phyloP scores from a whole-genome alignment of 805 yeast species.

The Blastobotrys americana region DNA sequence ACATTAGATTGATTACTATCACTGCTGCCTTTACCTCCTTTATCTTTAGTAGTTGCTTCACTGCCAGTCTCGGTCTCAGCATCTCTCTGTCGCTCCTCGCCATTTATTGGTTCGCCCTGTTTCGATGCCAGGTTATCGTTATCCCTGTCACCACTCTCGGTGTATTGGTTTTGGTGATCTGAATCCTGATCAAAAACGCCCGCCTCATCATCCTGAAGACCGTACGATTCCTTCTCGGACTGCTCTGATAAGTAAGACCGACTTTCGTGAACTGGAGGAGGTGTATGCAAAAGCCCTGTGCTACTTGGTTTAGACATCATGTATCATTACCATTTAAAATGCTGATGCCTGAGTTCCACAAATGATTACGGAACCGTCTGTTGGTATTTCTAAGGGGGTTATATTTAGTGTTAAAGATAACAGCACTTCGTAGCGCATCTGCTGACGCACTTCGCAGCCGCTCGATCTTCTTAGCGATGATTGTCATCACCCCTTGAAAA shows the following conservation, averaged over 20 bases:
- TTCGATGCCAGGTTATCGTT: background rate
- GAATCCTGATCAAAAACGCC: background rate
- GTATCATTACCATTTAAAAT: background rate
- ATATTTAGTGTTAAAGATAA: background rate
- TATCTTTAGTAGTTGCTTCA: background rate
- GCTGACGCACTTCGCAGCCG: background rate
- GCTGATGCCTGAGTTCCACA: background rate
- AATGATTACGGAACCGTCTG: too few species aligned
- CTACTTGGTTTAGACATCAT: background rate
- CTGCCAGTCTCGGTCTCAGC: background rate
- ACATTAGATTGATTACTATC: slow-evolving; percentile 3
- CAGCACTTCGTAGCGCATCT: background rate
- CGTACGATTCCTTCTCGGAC: slow-evolving; percentile 18
- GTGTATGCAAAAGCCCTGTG: slow-evolving; percentile 18
- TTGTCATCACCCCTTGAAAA: too few species aligned
- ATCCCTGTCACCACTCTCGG: background rate
- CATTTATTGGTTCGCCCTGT: background rate
- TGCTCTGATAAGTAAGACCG: slow-evolving; percentile 17
- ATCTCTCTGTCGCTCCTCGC: background rate
- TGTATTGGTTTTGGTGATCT: background rate
- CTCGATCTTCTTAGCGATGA: background rate
- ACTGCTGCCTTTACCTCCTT: background rate
- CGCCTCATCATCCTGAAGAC: slow-evolving; percentile 1
- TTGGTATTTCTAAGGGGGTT: too few species aligned
- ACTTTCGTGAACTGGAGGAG: slow-evolving; percentile 13